Evolutionary conservation across 768 basidiomycete species (phyloP).

Genomic region (Coprinopsis cinerea): DNA sequence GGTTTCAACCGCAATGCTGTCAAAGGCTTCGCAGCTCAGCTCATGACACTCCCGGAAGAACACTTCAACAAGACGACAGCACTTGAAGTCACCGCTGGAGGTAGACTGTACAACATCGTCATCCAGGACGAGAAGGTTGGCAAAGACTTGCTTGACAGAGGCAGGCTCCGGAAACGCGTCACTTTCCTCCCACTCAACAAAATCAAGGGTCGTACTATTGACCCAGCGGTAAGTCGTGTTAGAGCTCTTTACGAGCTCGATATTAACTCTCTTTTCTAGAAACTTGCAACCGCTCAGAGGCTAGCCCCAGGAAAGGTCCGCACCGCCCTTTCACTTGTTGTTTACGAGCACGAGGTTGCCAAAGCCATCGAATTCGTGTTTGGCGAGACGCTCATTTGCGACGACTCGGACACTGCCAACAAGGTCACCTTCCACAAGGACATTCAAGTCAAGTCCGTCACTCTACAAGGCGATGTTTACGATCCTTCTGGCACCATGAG

Average conservation of each 20-base stretch:
- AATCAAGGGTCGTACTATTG: constrained; percentile 58
- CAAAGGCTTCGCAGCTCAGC: constrained; percentile 86
- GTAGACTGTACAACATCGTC: constrained; percentile 87
- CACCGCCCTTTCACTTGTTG: constrained; percentile 84
- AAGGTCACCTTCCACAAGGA: constrained; percentile 73
- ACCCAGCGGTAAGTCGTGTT: constrained; percentile 33
- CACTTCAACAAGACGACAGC: constrained; percentile 83
- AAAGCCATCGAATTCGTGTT: constrained; percentile 94
- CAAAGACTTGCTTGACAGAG: constrained; percentile 73
- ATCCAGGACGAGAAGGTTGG: constrained; percentile 89
- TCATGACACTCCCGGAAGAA: constrained; percentile 67
- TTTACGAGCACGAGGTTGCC: constrained; percentile 73
- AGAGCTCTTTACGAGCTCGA: background rate
- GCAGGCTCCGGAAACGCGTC: constrained; percentile 74
- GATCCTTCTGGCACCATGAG: constrained; percentile 93
- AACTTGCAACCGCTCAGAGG: constrained; percentile 64
- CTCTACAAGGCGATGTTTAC: constrained; percentile 91
- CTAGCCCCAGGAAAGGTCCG: constrained; percentile 78
- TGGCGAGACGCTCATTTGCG: constrained; percentile 87
- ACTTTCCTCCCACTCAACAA: constrained; percentile 94
- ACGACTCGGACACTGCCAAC: constrained; percentile 83
- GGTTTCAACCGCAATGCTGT: constrained; percentile 82
- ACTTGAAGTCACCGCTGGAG: constrained; percentile 88
- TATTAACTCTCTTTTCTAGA: constrained; percentile 38
- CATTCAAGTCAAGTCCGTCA: constrained; percentile 77